A percentile compares a stretch with the other conserved stretches of the same genome.
phyloP scores from a whole-genome alignment of 208 protist species.

The Leishmania martiniquensis region DNA sequence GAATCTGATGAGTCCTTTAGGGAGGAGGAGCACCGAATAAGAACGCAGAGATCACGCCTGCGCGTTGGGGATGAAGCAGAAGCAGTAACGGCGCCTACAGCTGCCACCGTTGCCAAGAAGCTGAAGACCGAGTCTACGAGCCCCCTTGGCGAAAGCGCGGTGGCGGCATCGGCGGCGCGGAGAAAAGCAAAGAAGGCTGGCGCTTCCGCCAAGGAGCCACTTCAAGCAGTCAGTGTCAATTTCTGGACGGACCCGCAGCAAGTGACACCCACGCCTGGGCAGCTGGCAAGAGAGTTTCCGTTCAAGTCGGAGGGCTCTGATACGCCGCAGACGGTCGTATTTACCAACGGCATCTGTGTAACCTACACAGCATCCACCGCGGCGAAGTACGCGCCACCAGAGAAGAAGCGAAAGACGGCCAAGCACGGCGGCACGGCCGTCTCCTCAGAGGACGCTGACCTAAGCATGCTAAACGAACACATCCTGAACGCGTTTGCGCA shows the following conservation, averaged over 20 bases:
- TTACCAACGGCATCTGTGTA: constrained; percentile 71
- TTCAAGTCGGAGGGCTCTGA: constrained; percentile 35
- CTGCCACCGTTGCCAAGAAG: constrained; percentile 10
- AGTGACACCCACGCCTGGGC: constrained; percentile 25
- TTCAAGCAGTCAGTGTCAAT: constrained; percentile 69
- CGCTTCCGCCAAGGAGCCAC: constrained; percentile 16
- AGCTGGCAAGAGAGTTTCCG: constrained; percentile 52
- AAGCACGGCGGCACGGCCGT: constrained; percentile 15
- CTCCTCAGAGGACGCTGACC: constrained; percentile 61
- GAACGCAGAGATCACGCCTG: constrained; percentile 5
- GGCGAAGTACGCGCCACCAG: constrained; percentile 39
- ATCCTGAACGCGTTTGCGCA: constrained; percentile 83
- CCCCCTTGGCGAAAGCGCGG: not conserved
- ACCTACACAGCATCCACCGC: constrained; percentile 77
- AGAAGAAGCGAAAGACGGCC: constrained; percentile 34
- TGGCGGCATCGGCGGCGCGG: not conserved
- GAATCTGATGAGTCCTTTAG: not conserved
- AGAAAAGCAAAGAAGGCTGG: not conserved
- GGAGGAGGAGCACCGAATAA: constrained; percentile 16
- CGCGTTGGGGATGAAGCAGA: not conserved
- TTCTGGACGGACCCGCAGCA: constrained; percentile 62
- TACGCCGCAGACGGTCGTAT: constrained; percentile 68
- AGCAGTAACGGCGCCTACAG: not conserved
- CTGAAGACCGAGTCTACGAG: not conserved
- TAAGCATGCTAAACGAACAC: constrained; percentile 78